Evolutionary conservation across 2,329 filamentous ascomycete species (phyloP), one percentile per base, ranked within the genome.

Genomic region (Fusarium kyushuense): DNA sequence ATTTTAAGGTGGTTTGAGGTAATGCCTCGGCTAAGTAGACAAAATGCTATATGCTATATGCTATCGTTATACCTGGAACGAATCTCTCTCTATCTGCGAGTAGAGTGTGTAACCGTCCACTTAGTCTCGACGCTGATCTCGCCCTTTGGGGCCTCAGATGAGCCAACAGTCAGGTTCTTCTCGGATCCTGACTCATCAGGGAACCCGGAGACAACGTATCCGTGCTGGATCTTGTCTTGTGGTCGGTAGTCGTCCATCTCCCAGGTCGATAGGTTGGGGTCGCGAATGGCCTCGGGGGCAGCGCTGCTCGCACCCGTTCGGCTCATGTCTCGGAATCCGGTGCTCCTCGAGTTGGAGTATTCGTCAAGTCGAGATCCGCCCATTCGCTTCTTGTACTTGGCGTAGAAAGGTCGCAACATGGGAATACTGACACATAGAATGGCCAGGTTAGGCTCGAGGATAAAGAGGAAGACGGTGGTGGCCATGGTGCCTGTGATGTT

Each of bases 361-460:
- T 78, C 75, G 11, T 70, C 54, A 4, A 76, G 52, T 35, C 72
- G 70, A 8, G 76, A 78, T 0, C 74, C 74, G 6, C 76, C 76
- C 56, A 76, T 74, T 41, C 75, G 67, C 54, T 77, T 73, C 60
- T 71, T 75, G 59, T 76, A 78, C 49, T 73, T 72, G 14, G 69
- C 65, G 58, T 76, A 79, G 52, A 80, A 75, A 3, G 79, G 75
- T 36, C 78, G 74, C 7, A 82, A 72, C 79, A 82, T 82, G 3
- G 80, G 80, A 47, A 82, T 75, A 60, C 79, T 80, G 52, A 81
- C 77, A 61, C 79, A 82, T 11, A 82, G 69, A 57, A 82, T 79
- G 36, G 77, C 79, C 6, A 81, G 74, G 51, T 79, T 80, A 0
- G 79, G 79, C 54, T 82, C 80, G 25, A 81, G 72, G 40, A 75